These are phyloP conservation scores for Rosa hybrid DNA, from an alignment of 331 rosid species.

Conservation along the genomic window DNA sequence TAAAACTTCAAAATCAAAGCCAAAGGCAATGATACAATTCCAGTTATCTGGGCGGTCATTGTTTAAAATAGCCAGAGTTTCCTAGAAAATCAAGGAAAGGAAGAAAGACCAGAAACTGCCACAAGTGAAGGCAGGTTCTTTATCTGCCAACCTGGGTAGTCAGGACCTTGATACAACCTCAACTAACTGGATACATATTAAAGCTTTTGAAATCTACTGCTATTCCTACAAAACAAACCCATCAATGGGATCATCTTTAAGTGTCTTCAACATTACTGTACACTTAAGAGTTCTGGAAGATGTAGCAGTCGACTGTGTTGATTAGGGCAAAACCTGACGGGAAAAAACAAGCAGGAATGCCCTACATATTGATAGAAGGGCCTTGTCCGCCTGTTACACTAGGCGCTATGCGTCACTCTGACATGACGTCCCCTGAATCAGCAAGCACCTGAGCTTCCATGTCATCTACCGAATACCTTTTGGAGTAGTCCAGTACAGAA, in stretches of 20 bases:
- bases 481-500: constrained; percentile 49
- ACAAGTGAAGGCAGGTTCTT: constrained; percentile 45
- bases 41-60: not conserved
- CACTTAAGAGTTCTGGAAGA: constrained; percentile 35
- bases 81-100: constrained; percentile 14
- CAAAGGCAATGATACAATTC: constrained; percentile 3
- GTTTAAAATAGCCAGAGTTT: constrained; percentile 4
- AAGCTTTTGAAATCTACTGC: constrained; percentile 26
- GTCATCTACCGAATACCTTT: constrained; percentile 30
- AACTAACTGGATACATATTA: constrained; percentile 28
- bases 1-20: not conserved
- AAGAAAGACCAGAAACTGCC: constrained; percentile 42
- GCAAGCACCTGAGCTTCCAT: constrained; percentile 28
- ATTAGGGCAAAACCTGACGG: constrained; percentile 39
- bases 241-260: constrained; percentile 20
- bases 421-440: constrained; percentile 37
- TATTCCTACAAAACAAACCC: constrained; percentile 37
- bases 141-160: constrained; percentile 59
- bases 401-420: constrained; percentile 33
- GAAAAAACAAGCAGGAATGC: constrained; percentile 47
- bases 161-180: constrained; percentile 29
- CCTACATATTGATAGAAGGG: constrained; percentile 30
- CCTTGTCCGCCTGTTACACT: constrained; percentile 28
- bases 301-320: constrained; percentile 23
- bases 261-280: constrained; percentile 29